phyloP scores from a whole-genome alignment of 257 asterid genomes.

The Striga asiatica region DNA sequence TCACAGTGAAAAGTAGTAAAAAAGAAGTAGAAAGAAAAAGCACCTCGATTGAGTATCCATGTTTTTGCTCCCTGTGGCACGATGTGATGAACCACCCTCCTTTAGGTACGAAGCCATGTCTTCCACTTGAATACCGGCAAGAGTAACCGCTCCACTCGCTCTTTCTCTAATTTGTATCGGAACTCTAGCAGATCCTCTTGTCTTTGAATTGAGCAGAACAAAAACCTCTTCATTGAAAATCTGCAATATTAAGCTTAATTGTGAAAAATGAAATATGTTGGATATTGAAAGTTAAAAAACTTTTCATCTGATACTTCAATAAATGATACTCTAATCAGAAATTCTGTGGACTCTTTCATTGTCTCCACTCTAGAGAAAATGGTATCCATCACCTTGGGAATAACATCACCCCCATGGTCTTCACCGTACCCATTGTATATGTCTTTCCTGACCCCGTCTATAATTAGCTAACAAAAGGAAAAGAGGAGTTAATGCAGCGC shows the following conservation, averaged over 20 bases:
- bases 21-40: background rate
- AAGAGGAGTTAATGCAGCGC: too few species aligned
- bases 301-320: slow-evolving; percentile 56
- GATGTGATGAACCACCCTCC: slow-evolving; percentile 73
- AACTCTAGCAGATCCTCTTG: slow-evolving; percentile 51
- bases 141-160: slow-evolving; percentile 74
- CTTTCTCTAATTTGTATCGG: slow-evolving; percentile 94
- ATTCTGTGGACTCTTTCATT: slow-evolving; percentile 54
- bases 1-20: background rate
- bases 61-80: slow-evolving; percentile 97
- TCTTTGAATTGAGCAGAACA: slow-evolving; percentile 62
- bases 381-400: slow-evolving; percentile 83
- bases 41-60: slow-evolving; percentile 97
- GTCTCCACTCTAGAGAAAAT: slow-evolving; percentile 60
- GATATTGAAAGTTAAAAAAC: background rate
- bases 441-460: slow-evolving; percentile 99
- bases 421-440: slow-evolving; percentile 97
- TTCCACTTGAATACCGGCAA: slow-evolving; percentile 92
- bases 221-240: slow-evolving; percentile 95
- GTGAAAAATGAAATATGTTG: background rate
- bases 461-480: background rate
- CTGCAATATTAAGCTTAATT: slow-evolving; percentile 28
- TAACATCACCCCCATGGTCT: slow-evolving; percentile 57
- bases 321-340: slow-evolving; percentile 75
- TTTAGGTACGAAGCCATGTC: slow-evolving; percentile 82